Base-by-base conservation (phyloP, 1,284 basidiomycete species). In the Limonomyces culmigenus region DNA sequence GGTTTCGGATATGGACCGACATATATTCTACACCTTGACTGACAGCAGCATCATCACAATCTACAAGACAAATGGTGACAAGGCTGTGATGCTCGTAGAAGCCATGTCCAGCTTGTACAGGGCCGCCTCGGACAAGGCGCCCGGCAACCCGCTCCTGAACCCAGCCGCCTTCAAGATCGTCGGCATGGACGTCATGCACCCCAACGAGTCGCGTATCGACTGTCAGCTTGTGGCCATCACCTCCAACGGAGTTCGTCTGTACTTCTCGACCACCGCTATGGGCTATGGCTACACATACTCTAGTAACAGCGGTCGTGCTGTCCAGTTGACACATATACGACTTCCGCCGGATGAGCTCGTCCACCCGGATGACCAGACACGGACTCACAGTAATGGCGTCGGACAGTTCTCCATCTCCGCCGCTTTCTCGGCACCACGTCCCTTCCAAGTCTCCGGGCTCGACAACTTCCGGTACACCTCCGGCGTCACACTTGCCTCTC, bases 151-250 rank as follows among this genome's bases (percentile, higher is more conserved):
- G 29, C 68, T 72, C 21, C 55, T 84, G 33, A 69, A 68, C n/a
- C 70, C 73, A 2, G 64, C 75, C 44, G 66, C 61, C 38, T 83
- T 85, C 48, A 62, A 67, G 38, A 66, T 86, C 36, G 58, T 72
- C 25, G 59, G 67, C 11, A 51, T 86, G 31, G 78, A 84, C 47
- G 65, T 74, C 19, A 56, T 86, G 30, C 62, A 70, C 32, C 62
- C 64, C 11, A 54, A 59, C 8, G 77, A 79, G 50, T 74, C 79
- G 20, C 74, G 69, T 14, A 59, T 63, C 19, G 71, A 73, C 18
- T 58, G 76, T 11, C 80, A 86, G 40, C 63, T 95, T 10, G 62
- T 93, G 35, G 88, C 81, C 1, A 60, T 91, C 35, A 85, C 87
- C 14, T 62, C 64, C 14, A 87, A 77, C 39, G 85, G 80, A 10